These are phyloP conservation scores for Nepenthes gracilis DNA, from an alignment of 148 eudicot genomes.

Conservation along the genomic window DNA sequence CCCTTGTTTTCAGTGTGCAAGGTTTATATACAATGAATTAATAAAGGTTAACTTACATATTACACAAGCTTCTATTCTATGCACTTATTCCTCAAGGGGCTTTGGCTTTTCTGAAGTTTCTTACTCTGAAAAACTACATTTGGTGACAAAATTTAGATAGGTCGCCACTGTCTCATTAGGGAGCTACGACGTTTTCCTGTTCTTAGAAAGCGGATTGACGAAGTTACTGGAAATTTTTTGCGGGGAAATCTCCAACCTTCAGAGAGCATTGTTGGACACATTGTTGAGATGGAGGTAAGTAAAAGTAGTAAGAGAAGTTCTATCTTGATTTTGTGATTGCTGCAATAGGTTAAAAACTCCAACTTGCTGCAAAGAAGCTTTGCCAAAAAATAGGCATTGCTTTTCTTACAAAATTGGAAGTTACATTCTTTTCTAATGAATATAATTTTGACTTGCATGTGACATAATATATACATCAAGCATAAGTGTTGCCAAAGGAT, in stretches of 20 bases:
- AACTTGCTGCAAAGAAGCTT: no score
- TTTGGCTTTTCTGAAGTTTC: background rate
- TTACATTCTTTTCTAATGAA: no score
- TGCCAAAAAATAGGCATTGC: no score
- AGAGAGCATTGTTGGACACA: slow-evolving; percentile 68
- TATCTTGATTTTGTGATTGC: background rate
- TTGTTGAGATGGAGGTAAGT: slow-evolving; percentile 93
- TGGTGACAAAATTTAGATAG: slow-evolving; percentile 49
- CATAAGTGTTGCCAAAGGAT: no score
- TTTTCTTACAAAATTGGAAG: no score
- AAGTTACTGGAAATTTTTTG: slow-evolving; percentile 67
- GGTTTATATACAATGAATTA: slow-evolving; percentile 81
- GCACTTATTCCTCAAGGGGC: background rate
- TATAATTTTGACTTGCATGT: no score
- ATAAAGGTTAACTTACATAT: slow-evolving; percentile 41
- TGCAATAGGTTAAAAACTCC: background rate
- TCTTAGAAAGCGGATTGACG: slow-evolving; percentile 81
- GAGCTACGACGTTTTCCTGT: slow-evolving; percentile 84
- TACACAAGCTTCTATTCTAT: background rate
- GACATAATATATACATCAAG: no score
- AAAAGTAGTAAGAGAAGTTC: background rate
- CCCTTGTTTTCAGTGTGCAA: slow-evolving; percentile 95
- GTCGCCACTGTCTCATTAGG: slow-evolving; percentile 69
- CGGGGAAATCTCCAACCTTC: slow-evolving; percentile 79
- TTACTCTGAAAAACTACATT: background rate